Conservation (phyloP, 768 basidiomycete species). For the Trametes punicea region DNA sequence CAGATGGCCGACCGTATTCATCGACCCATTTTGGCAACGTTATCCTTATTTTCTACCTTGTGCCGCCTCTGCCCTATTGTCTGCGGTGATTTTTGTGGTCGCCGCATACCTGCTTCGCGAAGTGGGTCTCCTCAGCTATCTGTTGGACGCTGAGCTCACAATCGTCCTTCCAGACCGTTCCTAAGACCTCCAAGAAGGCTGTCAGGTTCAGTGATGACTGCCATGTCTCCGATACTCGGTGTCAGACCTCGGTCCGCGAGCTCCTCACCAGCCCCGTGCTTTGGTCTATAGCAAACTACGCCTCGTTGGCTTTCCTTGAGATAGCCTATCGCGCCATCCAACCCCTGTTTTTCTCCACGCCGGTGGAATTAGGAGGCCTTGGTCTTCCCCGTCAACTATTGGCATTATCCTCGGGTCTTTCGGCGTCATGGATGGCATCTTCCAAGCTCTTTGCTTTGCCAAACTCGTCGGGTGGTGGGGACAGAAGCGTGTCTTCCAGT, state of each 20-base stretch:
- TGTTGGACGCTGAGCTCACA: neutral
- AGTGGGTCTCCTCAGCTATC: constrained; percentile 20
- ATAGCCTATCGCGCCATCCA: constrained; percentile 37
- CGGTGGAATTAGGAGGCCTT: constrained; percentile 38
- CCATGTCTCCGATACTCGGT: neutral
- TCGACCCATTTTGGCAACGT: constrained; percentile 28
- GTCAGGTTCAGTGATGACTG: constrained; percentile 11
- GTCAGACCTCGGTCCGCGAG: constrained; percentile 15
- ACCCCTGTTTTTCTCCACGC: constrained; percentile 41
- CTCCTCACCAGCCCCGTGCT: constrained; percentile 33
- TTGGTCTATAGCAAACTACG: constrained; percentile 34
- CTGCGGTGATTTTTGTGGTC: constrained; percentile 27
- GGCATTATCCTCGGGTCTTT: constrained; percentile 35
- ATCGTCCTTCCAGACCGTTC: constrained; percentile 21
- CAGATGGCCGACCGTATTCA: constrained; percentile 31
- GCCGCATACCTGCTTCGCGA: constrained; percentile 31
- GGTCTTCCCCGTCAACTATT: constrained; percentile 37
- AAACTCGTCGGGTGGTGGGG: constrained; percentile 35
- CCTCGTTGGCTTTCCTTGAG: constrained; percentile 35
- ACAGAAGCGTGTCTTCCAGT: constrained; percentile 30
- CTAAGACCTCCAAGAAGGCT: constrained; percentile 3
- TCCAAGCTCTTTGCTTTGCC: constrained; percentile 41
- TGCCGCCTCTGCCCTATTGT: constrained; percentile 28
- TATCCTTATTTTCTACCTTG: constrained; percentile 40
- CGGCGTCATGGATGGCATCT: constrained; percentile 36